Evolutionary conservation across 257 asterid species (phyloP).

Genomic region (Perilla frutescens): DNA sequence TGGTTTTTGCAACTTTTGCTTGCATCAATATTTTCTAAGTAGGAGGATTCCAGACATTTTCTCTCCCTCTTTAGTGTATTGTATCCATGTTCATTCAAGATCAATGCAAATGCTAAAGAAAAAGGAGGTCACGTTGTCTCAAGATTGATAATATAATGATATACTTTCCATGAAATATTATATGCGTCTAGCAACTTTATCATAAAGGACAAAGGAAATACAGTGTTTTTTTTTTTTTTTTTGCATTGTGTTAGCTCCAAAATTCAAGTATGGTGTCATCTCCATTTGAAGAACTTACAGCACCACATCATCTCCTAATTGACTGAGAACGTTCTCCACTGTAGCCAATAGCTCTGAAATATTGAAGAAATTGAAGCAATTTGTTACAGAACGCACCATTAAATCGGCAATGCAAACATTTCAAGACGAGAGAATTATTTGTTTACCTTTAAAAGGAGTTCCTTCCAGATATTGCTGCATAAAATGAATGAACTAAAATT

Average conservation of each 20-base stretch:
- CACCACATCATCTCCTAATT: constrained; percentile 55
- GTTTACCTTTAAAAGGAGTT: constrained; percentile 71
- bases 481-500: constrained; percentile 25
- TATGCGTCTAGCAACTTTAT: constrained; percentile 2
- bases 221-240: neutral
- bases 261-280: constrained; percentile 11
- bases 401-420: constrained; percentile 5
- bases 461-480: constrained; percentile 77
- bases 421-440: constrained; percentile 16
- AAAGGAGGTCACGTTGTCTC: constrained; percentile 28
- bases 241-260: constrained; percentile 19
- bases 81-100: constrained; percentile 11
- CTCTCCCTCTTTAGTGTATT: neutral
- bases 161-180: constrained; percentile 15
- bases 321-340: constrained; percentile 70
- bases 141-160: constrained; percentile 1
- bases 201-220: neutral
- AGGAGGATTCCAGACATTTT: constrained; percentile 24
- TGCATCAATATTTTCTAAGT: constrained; percentile 18
- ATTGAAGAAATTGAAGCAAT: constrained; percentile 32
- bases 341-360: constrained; percentile 68
- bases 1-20: neutral
- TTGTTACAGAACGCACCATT: constrained; percentile 19
- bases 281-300: constrained; percentile 33
- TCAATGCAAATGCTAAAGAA: neutral